These are phyloP conservation scores for Pythium phragmiticola DNA, from an alignment of 352 stramenopile genomes.

Conservation along the genomic window DNA sequence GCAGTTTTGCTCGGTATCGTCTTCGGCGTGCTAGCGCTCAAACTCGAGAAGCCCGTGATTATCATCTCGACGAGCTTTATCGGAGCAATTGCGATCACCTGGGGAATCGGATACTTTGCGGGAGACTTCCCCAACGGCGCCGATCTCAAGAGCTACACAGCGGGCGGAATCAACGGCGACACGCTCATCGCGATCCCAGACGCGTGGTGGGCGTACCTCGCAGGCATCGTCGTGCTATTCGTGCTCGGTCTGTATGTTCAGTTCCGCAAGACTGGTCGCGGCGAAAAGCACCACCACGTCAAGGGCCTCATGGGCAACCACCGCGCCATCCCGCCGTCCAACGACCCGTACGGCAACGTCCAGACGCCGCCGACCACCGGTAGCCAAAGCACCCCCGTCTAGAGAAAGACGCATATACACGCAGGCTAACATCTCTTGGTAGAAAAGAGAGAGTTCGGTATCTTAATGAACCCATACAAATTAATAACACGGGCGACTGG, in stretches of 20 bases:
- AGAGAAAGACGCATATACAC: slow-evolving; percentile 2
- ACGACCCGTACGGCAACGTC: slow-evolving; percentile 8
- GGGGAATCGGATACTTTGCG: slow-evolving; percentile 63
- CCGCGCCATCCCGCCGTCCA: slow-evolving; percentile 15
- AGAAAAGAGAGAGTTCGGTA: not conserved
- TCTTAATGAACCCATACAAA: not conserved
- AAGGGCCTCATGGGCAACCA: slow-evolving; percentile 29
- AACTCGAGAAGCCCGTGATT: slow-evolving; percentile 58
- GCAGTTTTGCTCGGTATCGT: slow-evolving; percentile 38
- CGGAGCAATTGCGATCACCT: slow-evolving; percentile 40
- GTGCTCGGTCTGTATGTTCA: slow-evolving; percentile 45
- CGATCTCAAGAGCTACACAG: slow-evolving; percentile 39
- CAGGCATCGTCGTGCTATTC: slow-evolving; percentile 48
- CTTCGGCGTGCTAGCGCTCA: slow-evolving; percentile 41
- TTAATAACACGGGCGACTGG: no score
- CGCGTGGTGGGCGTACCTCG: slow-evolving; percentile 65
- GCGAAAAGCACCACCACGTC: slow-evolving; percentile 32
- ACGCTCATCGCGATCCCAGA: slow-evolving; percentile 40
- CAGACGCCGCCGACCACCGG: slow-evolving; percentile 11
- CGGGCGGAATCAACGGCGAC: slow-evolving; percentile 33
- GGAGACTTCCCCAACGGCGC: slow-evolving; percentile 55
- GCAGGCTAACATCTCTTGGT: not conserved
- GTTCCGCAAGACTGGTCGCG: slow-evolving; percentile 31
- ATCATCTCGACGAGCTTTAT: slow-evolving; percentile 63
- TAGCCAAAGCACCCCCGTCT: slow-evolving; percentile 28